Evolutionary conservation across 2,329 filamentous ascomycete genomes (phyloP).

Genomic region (Thielaviopsis cerberus): DNA sequence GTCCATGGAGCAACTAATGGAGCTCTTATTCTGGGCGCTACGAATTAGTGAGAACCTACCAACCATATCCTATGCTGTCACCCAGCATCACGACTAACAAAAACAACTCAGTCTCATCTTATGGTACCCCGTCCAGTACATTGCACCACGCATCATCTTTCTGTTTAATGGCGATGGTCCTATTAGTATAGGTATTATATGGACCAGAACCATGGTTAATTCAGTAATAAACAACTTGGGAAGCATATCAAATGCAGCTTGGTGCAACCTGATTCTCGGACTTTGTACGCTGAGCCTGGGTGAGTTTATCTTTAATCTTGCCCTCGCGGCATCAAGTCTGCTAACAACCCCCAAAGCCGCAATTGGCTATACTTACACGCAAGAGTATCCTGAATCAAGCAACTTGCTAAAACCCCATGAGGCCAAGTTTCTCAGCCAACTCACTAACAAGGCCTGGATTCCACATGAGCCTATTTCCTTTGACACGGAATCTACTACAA

Average conservation of each 20-base stretch:
- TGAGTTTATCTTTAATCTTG: not conserved
- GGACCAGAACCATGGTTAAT: not conserved
- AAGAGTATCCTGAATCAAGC: not conserved
- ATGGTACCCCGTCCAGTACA: not conserved
- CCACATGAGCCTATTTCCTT: not conserved
- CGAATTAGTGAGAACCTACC: not conserved
- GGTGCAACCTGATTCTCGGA: not conserved
- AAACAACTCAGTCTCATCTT: not conserved
- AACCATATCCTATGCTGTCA: too few relatives aligned
- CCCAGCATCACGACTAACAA: too few relatives aligned
- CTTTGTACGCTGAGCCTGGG: not conserved
- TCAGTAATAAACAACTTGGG: not conserved
- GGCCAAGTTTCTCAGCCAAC: not conserved
- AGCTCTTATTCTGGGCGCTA: not conserved
- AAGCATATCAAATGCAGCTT: not conserved
- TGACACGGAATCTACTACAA: not conserved
- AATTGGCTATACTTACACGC: not conserved
- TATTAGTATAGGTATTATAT: not conserved
- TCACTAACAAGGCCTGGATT: not conserved
- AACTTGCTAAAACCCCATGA: not conserved
- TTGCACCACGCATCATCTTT: not conserved
- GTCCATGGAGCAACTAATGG: not conserved
- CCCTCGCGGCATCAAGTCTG: not conserved
- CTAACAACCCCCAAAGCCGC: not conserved
- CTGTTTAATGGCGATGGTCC: not conserved